Base-by-base conservation (phyloP, 345 rosid genomes). In the Eucalyptus erythrocorys region DNA sequence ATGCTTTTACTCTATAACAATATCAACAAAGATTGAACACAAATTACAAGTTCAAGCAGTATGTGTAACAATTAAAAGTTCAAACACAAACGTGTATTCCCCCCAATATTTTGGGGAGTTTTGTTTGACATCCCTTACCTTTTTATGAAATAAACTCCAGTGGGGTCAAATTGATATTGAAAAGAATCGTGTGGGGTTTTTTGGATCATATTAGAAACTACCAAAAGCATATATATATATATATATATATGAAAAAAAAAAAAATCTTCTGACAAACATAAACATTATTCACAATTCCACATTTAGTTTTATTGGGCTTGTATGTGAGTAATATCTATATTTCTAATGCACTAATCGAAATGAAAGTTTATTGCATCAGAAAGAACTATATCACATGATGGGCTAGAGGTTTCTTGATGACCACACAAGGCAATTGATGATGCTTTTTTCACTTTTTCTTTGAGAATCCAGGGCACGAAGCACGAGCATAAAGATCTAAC, bases 131-230 rank as follows among this genome's bases (percentile, higher is more conserved):
- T 76, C 84, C 47, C 8, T 40, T 0, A 11, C 30, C 30, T 40
- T 37, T 76, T 19, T 10, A 17, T 76, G 27, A 76, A 21, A 71
- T 71, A 24, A 40, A 21, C 1, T 40, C 0, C 0, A 6, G 0
- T 40, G 0, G 5, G 9, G 84, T 40, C 0, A 22, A 37, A 40
- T 76, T 12, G 2, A 3, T 40, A 76, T 3, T 40, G 30, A 19
- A 76, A 40, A 40, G 45, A 40, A 76, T 76, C 0, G 2, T 22
- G 7, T 76, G 30, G 0, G 15, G 11, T 76, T 76, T 21, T 13
- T 3, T 40, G 30, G 14, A 3, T 76, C 15, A 0, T 21, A 21
- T 11, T 19, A 40, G 0, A 24, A 37, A 76, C 1, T 21, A 0
- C 8, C 47, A 11, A 6, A 4, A 64, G 3, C 10, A 6, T 64